Conservation (phyloP, 1,139 yeast genomes). For the Saccharomyces uvarum region DNA sequence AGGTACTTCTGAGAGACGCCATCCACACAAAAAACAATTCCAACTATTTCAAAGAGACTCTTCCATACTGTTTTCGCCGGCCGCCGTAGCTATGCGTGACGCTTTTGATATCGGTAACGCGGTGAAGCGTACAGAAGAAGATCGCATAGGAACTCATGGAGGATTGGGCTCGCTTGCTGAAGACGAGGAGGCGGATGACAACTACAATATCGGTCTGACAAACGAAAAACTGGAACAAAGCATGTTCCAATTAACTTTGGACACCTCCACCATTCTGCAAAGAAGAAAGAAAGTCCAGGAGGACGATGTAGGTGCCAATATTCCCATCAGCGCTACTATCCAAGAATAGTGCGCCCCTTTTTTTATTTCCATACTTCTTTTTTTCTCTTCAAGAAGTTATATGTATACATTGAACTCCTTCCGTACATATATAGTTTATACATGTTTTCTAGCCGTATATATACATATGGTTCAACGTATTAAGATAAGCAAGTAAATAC, state of each 20-base stretch:
- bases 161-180: conserved; percentile 18
- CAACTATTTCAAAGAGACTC: conserved; percentile 17
- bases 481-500: not conserved
- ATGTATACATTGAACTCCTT: not conserved
- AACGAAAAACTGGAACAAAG: conserved; percentile 23
- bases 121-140: conserved; percentile 88
- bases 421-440: not conserved
- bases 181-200: conserved; percentile 12
- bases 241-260: conserved; percentile 60
- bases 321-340: not conserved
- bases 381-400: not conserved
- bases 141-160: conserved; percentile 35
- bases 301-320: not conserved
- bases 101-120: conserved; percentile 94
- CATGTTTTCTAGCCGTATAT: not conserved
- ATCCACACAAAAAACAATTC: conserved; percentile 5
- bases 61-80: conserved; percentile 58
- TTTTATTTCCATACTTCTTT: not conserved
- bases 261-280: conserved; percentile 74
- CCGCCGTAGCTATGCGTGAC: conserved; percentile 85
- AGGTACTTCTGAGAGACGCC: conserved; percentile 7
- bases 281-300: conserved; percentile 47
- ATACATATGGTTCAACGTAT: not conserved
- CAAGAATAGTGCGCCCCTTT: not conserved
- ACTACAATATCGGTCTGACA: conserved; percentile 7